Evolutionary conservation across 192 early-diverging fungal species (phyloP), one percentile per base, ranked within the genome.

Genomic region (Backusella morwellensis): DNA sequence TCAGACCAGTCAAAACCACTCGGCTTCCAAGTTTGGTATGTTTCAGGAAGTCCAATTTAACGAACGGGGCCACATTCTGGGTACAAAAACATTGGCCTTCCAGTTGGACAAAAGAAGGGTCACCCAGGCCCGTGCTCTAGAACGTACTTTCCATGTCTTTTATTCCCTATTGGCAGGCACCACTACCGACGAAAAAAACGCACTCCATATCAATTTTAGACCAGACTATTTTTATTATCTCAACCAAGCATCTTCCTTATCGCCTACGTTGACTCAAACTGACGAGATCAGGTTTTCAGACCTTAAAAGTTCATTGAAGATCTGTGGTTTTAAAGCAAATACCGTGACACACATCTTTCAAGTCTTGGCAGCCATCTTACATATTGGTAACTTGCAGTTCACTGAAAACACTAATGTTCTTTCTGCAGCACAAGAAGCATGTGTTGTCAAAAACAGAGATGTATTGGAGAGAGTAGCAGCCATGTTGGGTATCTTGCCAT

Each of bases 11-110:
- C 82, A 88, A 70, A 94, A 92, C 74, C 84, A 72, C 21, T 88
- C 88, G 77, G 91, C 95, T 3, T 96, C 95, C 15, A 88, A 93
- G 23, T 94, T 88, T 69, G 92, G 94, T 3, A 85, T 93, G 35
- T 98, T 93, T 88, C 90, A 93, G 36, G 97, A 99, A 85, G 85
- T 95, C 74, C 97, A 99, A 88, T 97, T 94, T 79, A 93, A 91
- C 74, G 91, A 91, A 44, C 83, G 91, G 21, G 95, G 97, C 26
- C 91, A 91, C 29, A 86, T 99, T 70, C 78, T 94, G 15, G 97
- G 97, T 70, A 83, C 91, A 72, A 97, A 99, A 82, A 79, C 90
- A 12, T 79, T 97, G 21, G 88, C 93, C 12, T 93, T 88, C 75
- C 84, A 86, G 23, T 86, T 93, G 26, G 93, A 95, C 77, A 81